Evolutionary conservation across 1,139 yeast genomes (phyloP), one percentile per base, ranked within the genome.

Genomic region (Nakaseomyces sp.): DNA sequence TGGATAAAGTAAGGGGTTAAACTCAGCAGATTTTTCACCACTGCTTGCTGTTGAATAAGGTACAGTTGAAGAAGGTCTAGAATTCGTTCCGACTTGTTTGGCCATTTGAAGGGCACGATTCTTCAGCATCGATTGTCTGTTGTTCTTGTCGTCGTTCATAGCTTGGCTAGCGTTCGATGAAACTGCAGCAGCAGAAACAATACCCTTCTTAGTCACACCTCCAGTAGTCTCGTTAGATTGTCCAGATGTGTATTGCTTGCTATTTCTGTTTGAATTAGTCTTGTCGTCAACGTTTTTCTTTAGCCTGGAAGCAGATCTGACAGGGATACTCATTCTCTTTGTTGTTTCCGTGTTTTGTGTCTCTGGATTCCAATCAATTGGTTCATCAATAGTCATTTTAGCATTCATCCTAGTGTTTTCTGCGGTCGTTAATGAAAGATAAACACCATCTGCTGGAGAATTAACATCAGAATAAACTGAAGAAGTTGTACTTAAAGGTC

Each of bases 361-460:
- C 17, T 26, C 20, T 29, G 41, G 36, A 37, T 37, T 19, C 30
- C 31, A 26, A 17, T 37, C 40, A 22, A 35, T 10, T 20, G 43
- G 18, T 41, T 39, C 61, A 0, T 74, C 58, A 5, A 38, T 37
- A 4, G 79, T 70, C 40, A 77, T 59, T 58, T 77, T 74, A 1
- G 88, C 81, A 60, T 82, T 82, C 46, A 81, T 57, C 47, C 88
- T 70, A 0, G 93, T 82, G 60, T 82, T 82, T 57, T 82, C 88
- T 1, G 89, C 88, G 0, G 93, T 82, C 1, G 88, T 73, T 44
- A 81, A 64, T 0, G 86, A 78, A 41, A 81, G 60, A 53, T 81
- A 81, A 0, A 83, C 88, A 49, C 73, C 75, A 41, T 68, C 73
- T 0, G 83, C 82, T 3, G 81, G 73, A 2, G 61, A 55, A 16